Evolutionary conservation across 768 basidiomycete species (phyloP), one percentile per base, ranked within the genome.

Genomic region (Trametes meyenii): DNA sequence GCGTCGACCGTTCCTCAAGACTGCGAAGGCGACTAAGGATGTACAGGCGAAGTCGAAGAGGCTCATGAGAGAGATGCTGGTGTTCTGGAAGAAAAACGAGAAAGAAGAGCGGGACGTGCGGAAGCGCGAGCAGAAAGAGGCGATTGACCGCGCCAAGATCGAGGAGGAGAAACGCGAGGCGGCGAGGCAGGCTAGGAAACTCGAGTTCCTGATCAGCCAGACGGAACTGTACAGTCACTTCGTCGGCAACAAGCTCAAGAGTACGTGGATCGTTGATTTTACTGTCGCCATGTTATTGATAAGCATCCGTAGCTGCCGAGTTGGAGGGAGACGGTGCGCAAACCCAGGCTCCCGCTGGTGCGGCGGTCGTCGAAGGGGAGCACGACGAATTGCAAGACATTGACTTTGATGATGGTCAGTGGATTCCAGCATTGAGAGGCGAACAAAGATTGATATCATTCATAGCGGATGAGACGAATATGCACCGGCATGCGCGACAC

Each of bases 211-310:
- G 75, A 95, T 99, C 74, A 98, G 93, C 61, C 96, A 98, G 75
- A 98, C 97, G 3, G 97, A 99, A 73, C 83, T 98, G 8, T 99
- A 98, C 76, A 95, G 93, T 66, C 97, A 99, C 78, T 98, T 99
- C 82, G 95, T 99, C 60, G 96, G 96, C 35, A 97, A 88, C 76
- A 98, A 98, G 77, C 83, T 94, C 55, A 92, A 92, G 74, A 94
- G 92, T 92, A 74, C 68, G 87, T 54, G 43, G 24, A n/a, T 33
- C 51, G 49, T 52, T 55, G 1, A 36, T 58, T 17, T 60, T 33
- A 26, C 44, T 17, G 62, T 66, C 58, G 55, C 65, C 54, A 61
- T 50, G 60, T 38, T 55, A 21, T 11, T 44, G 16, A 35, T 8
- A 24, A 33, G 59, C 61, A 54, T 61, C 3, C 33, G 49, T 53